Evolutionary conservation across 2,329 filamentous ascomycete species (phyloP), one percentile per base, ranked within the genome.

Genomic region (Ceratocystiopsis brevicomis): DNA sequence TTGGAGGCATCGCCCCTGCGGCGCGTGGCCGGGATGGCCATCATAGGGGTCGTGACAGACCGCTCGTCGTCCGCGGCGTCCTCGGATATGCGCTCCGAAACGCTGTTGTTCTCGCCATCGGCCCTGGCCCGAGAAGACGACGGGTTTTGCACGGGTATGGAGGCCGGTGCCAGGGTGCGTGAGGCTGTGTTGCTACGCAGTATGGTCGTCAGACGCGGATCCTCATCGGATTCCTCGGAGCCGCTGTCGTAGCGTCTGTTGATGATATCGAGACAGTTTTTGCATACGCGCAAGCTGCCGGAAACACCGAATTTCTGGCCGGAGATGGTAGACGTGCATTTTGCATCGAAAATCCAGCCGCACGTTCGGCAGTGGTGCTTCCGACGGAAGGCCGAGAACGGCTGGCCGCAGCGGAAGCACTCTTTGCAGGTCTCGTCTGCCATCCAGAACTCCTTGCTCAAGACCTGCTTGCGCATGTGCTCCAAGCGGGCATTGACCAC

Each of bases 381-480:
- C 50, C 90, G 76, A 46, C 90, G 75, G 56, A 96, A 96, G 1
- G 88, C 90, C 0, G 85, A 86, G 55, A 98, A 98, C 2, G 82
- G 73, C 46, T 84, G 81, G 38, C 84, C 84, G 54, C 90, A 98
- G 38, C 84, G 74, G 57, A 95, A 98, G 55, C 90, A 98, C 53
- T 95, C 88, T 57, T 93, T 96, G 47, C 88, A 92, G 49, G 92
- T 95, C 55, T 96, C 90, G 56, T 98, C 90, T 47, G 86, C 83
- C 90, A 98, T 98, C 90, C 88, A 96, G 53, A 94, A 96, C 52
- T 96, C 87, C 54, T 87, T 90, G 57, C 83, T 93, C 39, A 96
- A 64, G 9, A 98, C 78, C 54, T 88, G 86, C 53, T 84, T 82
- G 48, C 81, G 76, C 67, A 94, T 80, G 51, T 81, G 78, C 41